phyloP scores from a whole-genome alignment of 2,329 filamentous ascomycete genomes.

The Alternaria postmessia region DNA sequence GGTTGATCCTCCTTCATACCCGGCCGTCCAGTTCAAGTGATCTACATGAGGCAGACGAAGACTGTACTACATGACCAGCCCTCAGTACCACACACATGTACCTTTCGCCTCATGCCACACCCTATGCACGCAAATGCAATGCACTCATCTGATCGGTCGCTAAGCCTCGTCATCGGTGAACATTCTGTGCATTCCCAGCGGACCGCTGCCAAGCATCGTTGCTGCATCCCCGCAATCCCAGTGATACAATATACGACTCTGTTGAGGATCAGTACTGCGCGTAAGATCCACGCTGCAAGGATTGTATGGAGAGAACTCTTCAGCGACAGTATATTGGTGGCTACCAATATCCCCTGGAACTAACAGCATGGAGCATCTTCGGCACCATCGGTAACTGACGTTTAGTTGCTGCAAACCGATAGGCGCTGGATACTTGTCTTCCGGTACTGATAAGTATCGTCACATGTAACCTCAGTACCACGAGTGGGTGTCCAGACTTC shows the following conservation, averaged over 20 bases:
- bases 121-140: background rate
- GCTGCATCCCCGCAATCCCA: conserved; percentile 14
- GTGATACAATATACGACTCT: conserved; percentile 4
- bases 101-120: background rate
- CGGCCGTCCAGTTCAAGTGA: background rate
- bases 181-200: conserved; percentile 18
- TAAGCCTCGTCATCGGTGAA: conserved; percentile 22
- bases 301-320: conserved; percentile 4
- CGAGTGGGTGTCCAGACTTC: background rate
- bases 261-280: conserved; percentile 11
- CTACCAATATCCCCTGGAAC: background rate
- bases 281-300: conserved; percentile 8
- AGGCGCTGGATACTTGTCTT: background rate
- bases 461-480: background rate
- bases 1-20: background rate
- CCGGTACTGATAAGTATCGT: background rate
- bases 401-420: background rate
- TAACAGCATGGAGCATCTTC: background rate
- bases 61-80: background rate
- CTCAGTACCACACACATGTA: background rate
- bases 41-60: background rate
- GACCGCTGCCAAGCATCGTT: conserved; percentile 17
- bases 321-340: background rate
- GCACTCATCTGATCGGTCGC: conserved; percentile 10
- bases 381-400: background rate